A percentile compares a stretch with the other conserved stretches of the same genome.
phyloP scores from a whole-genome alignment of 495 filamentous ascomycete species.

The Talaromyces ruber region DNA sequence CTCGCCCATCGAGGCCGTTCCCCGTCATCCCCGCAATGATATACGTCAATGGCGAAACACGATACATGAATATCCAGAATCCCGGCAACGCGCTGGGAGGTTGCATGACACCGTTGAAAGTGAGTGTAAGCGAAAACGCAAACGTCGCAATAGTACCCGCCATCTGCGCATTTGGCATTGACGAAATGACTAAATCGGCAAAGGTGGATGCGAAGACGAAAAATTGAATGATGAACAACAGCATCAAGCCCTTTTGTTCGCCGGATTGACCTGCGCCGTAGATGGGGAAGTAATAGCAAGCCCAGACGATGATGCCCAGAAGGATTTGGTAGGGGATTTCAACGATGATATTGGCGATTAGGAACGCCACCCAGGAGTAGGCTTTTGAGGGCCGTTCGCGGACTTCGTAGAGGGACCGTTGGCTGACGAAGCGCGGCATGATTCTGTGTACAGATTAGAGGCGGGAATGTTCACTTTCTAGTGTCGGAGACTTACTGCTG shows the following conservation, averaged over 20 bases:
- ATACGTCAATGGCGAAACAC: slow-evolving; percentile 47
- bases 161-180: slow-evolving; percentile 44
- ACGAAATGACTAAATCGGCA: slow-evolving; percentile 45
- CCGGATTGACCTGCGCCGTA: slow-evolving; percentile 28
- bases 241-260: slow-evolving; percentile 36
- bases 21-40: slow-evolving; percentile 43
- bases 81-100: slow-evolving; percentile 37
- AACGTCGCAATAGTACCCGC: slow-evolving; percentile 50
- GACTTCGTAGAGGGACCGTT: slow-evolving; percentile 59
- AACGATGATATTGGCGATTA: slow-evolving; percentile 59
- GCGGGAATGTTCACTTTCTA: background rate
- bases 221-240: slow-evolving; percentile 52
- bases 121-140: slow-evolving; percentile 51
- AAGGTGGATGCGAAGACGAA: slow-evolving; percentile 65
- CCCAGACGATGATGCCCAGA: slow-evolving; percentile 49
- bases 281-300: slow-evolving; percentile 54
- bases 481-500: slow-evolving; percentile 28
- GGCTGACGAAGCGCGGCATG: slow-evolving; percentile 60
- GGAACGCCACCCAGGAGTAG: slow-evolving; percentile 66
- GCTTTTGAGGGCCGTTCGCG: slow-evolving; percentile 61
- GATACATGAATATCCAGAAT: slow-evolving; percentile 57
- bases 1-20: slow-evolving; percentile 34
- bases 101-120: slow-evolving; percentile 55
- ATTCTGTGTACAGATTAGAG: slow-evolving; percentile 40
- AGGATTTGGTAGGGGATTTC: slow-evolving; percentile 66